A percentile compares a stretch with the other conserved stretches of the same genome.
These are phyloP conservation scores for Debaryomyces fabryi DNA, from an alignment of 1,139 yeast species.

Conservation along the genomic window DNA sequence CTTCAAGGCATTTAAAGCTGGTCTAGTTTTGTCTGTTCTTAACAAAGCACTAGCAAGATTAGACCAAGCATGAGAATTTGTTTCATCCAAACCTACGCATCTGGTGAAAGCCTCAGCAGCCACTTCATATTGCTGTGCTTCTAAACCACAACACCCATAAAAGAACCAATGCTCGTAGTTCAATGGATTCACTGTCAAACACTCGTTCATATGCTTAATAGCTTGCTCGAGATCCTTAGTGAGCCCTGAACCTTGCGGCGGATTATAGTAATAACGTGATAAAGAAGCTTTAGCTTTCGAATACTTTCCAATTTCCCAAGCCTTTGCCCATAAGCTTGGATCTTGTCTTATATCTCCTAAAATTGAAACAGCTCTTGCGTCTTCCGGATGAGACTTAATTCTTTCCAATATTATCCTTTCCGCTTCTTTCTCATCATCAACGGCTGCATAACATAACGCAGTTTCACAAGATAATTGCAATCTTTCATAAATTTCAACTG, in stretches of 20 bases:
- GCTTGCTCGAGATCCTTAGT: slow-evolving; percentile 57
- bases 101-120: slow-evolving; percentile 94
- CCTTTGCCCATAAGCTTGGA: slow-evolving; percentile 75
- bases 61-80: slow-evolving; percentile 89
- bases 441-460: slow-evolving; percentile 88
- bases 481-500: slow-evolving; percentile 86
- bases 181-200: slow-evolving; percentile 75
- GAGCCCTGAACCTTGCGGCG: slow-evolving; percentile 59
- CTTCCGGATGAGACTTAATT: slow-evolving; percentile 61
- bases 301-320: slow-evolving; percentile 86
- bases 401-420: slow-evolving; percentile 58
- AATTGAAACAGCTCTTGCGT: slow-evolving; percentile 83
- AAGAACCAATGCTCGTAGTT: slow-evolving; percentile 86
- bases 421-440: slow-evolving; percentile 74
- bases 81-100: slow-evolving; percentile 84
- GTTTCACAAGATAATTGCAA: slow-evolving; percentile 78
- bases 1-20: slow-evolving; percentile 82
- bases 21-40: slow-evolving; percentile 62
- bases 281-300: slow-evolving; percentile 85
- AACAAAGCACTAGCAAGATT: slow-evolving; percentile 83
- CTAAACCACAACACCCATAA: slow-evolving; percentile 90
- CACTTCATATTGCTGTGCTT: slow-evolving; percentile 66
- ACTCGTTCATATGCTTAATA: slow-evolving; percentile 70
- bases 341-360: slow-evolving; percentile 85
- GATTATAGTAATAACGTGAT: slow-evolving; percentile 70